A percentile compares a stretch with the other conserved stretches of the same genome.
Evolutionary conservation across 2,329 filamentous ascomycete genomes (phyloP).

Genomic region (Neurospora sp.): DNA sequence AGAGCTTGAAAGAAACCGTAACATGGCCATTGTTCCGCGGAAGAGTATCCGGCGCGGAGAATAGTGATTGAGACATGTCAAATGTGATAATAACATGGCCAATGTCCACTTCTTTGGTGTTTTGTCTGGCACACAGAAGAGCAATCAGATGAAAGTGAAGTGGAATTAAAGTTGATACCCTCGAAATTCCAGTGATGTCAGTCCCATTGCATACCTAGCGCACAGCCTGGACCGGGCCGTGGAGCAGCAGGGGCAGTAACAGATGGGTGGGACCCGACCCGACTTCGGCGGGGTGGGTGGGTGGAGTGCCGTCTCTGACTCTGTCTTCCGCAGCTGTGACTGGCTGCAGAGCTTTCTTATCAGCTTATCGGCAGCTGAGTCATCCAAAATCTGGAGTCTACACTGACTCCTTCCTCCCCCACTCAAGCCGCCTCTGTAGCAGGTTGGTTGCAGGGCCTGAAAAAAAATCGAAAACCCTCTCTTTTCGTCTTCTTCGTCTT

Average conservation of each 20-base stretch:
- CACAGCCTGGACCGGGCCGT: background rate
- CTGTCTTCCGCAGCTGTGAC: background rate
- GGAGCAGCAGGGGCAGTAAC: background rate
- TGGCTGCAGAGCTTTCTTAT: background rate
- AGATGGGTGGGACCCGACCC: background rate
- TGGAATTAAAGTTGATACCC: background rate
- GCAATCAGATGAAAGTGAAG: background rate
- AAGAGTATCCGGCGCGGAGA: background rate
- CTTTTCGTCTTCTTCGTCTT: background rate
- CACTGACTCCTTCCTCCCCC: background rate
- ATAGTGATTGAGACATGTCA: background rate
- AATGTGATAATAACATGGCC: background rate
- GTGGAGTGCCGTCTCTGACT: background rate
- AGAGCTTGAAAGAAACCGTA: background rate
- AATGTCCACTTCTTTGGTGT: background rate
- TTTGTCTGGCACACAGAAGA: background rate
- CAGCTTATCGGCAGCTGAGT: background rate
- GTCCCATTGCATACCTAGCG: background rate
- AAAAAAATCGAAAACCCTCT: background rate
- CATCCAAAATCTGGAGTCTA: background rate
- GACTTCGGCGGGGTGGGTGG: background rate
- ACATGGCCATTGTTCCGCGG: background rate
- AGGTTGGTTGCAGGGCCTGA: background rate
- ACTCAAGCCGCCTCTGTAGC: background rate
- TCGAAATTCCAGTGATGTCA: background rate